Conservation (phyloP, 148 eudicot genomes). For the Chenopodium formosanum region DNA sequence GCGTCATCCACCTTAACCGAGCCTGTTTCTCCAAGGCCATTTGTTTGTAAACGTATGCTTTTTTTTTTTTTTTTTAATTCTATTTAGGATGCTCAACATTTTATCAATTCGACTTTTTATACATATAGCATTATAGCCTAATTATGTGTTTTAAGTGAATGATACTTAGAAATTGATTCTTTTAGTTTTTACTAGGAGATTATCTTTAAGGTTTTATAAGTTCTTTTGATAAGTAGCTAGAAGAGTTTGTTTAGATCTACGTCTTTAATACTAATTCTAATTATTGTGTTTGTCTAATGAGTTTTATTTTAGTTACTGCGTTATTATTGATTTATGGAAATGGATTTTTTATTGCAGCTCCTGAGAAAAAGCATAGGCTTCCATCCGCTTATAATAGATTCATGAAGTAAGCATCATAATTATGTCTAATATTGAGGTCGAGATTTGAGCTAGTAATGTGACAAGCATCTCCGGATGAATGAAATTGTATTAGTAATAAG, state of each 20-base stretch:
- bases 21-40: slow-evolving; percentile 66
- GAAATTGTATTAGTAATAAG: background rate
- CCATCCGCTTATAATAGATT: slow-evolving; percentile 97
- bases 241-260: too few relatives aligned
- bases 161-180: too few relatives aligned
- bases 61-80: background rate
- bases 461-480: too few relatives aligned
- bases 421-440: background rate
- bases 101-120: too few relatives aligned
- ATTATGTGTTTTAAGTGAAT: too few relatives aligned
- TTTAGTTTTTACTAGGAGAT: too few relatives aligned
- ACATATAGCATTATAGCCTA: too few relatives aligned
- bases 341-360: slow-evolving; percentile 53
- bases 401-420: slow-evolving; percentile 62
- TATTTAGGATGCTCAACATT: too few relatives aligned
- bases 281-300: background rate
- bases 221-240: too few relatives aligned
- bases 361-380: slow-evolving; percentile 96
- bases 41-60: slow-evolving; percentile 75
- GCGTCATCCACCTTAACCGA: slow-evolving; percentile 64
- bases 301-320: background rate
- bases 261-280: too few relatives aligned
- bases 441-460: background rate
- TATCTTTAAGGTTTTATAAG: background rate
- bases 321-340: background rate